A percentile compares a stretch with the other conserved stretches of the same genome.
Evolutionary conservation across 441 rosid genomes (phyloP).

Genomic region (Kokia cookei): DNA sequence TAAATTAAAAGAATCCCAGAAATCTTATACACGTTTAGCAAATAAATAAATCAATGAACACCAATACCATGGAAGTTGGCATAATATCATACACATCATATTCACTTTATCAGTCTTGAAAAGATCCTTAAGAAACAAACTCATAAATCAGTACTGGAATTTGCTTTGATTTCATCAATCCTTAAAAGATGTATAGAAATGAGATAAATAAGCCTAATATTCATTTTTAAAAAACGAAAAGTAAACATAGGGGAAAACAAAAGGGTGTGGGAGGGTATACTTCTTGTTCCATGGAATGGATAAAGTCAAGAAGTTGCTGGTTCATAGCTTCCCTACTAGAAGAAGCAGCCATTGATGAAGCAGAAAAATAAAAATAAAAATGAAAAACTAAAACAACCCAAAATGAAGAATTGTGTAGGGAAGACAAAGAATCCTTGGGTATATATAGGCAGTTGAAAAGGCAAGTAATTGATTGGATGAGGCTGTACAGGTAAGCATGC

Average conservation of each 20-base stretch:
- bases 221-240: not conserved
- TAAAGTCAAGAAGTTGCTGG: not conserved
- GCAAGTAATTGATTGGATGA: not conserved
- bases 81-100: too few species aligned
- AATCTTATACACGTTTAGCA: not conserved
- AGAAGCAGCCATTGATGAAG: not conserved
- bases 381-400: not conserved
- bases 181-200: not conserved
- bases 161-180: not conserved
- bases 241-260: not conserved
- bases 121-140: not conserved
- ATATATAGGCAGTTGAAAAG: not conserved
- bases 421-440: not conserved
- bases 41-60: not conserved
- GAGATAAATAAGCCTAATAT: not conserved
- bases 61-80: not conserved
- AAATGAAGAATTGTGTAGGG: not conserved
- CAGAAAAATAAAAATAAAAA: not conserved
- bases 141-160: not conserved
- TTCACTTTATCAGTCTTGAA: not conserved
- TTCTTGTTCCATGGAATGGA: conserved; percentile 5
- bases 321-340: not conserved
- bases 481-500: not conserved
- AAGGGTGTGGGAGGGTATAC: not conserved
- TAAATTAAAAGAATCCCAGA: not conserved